Evolutionary conservation across 805 yeast species (phyloP).

Genomic region (Schizosaccharomyces lindneri): DNA sequence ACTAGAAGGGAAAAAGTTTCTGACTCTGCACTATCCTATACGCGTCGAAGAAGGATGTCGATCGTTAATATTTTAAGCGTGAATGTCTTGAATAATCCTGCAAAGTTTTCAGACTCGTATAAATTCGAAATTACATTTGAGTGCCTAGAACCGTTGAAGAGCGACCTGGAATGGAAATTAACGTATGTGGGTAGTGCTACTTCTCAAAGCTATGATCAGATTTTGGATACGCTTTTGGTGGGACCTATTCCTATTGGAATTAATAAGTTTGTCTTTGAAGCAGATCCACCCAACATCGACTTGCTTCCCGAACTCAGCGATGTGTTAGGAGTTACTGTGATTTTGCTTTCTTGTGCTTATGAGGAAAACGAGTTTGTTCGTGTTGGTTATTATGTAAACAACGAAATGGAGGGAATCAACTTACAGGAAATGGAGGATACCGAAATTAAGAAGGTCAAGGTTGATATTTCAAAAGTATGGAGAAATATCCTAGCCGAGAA

Average conservation of each 20-base stretch:
- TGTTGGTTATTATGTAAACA: constrained; percentile 92
- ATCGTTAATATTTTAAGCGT: constrained; percentile 81
- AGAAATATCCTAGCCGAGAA: constrained; percentile 88
- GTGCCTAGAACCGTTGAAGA: constrained; percentile 74
- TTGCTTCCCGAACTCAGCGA: constrained; percentile 77
- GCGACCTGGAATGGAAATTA: constrained; percentile 89
- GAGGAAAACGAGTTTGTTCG: constrained; percentile 85
- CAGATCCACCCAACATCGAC: constrained; percentile 93
- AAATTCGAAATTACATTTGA: constrained; percentile 95
- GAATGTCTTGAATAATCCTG: constrained; percentile 82
- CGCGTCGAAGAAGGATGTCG: not conserved
- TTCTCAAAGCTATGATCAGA: constrained; percentile 70
- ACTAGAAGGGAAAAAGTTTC: no score
- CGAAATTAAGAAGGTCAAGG: constrained; percentile 50
- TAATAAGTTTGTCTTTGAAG: constrained; percentile 73
- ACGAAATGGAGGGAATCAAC: constrained; percentile 86
- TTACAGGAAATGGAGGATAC: constrained; percentile 29
- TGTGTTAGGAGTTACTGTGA: constrained; percentile 83
- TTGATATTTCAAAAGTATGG: not conserved
- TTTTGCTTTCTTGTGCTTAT: constrained; percentile 74
- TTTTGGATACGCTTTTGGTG: constrained; percentile 80
- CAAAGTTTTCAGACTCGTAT: constrained; percentile 75
- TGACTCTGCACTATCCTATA: no score
- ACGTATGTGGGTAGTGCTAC: constrained; percentile 92
- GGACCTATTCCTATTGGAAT: constrained; percentile 98